Percentiles rank a stretch among this genome's conserved stretches.
These are phyloP conservation scores for Kodamaea kaohsiungensis DNA, from an alignment of 805 yeast genomes.

Conservation along the genomic window DNA sequence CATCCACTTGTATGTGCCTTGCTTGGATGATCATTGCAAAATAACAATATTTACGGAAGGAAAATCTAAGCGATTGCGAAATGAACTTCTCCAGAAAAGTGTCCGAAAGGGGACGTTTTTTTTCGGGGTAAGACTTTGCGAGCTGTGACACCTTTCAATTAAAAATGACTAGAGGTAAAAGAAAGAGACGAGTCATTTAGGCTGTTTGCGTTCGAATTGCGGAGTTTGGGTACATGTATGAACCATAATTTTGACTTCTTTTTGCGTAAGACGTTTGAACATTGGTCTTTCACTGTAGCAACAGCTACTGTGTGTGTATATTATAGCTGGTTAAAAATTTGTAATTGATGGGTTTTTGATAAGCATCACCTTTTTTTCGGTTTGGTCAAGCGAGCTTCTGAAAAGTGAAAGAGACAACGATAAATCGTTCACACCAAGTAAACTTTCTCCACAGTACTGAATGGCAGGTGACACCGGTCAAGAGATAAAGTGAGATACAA, in stretches of 20 bases:
- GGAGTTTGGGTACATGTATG: not conserved
- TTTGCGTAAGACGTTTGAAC: too few relatives aligned
- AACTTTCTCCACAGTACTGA: not conserved
- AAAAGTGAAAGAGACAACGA: not conserved
- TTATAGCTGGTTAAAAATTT: too few relatives aligned
- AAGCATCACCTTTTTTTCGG: not conserved
- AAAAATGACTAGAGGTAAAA: not conserved
- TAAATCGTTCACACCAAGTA: not conserved
- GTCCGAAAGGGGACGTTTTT: not conserved
- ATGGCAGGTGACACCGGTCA: not conserved
- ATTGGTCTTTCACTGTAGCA: too few relatives aligned
- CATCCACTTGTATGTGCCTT: not conserved
- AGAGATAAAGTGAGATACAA: not conserved
- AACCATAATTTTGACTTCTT: not conserved
- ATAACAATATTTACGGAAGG: conserved; percentile 2
- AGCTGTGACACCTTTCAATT: not conserved
- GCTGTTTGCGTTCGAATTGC: not conserved
- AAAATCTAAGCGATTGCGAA: conserved; percentile 5
- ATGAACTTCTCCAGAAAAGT: not conserved
- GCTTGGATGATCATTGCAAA: conserved; percentile 1
- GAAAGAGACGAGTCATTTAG: not conserved
- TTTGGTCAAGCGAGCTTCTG: not conserved
- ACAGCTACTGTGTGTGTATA: too few relatives aligned
- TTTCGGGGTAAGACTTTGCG: not conserved
- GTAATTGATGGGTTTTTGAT: not conserved